Conservation (phyloP, 768 basidiomycete species). For the Sporobolomyces pararoseus region DNA sequence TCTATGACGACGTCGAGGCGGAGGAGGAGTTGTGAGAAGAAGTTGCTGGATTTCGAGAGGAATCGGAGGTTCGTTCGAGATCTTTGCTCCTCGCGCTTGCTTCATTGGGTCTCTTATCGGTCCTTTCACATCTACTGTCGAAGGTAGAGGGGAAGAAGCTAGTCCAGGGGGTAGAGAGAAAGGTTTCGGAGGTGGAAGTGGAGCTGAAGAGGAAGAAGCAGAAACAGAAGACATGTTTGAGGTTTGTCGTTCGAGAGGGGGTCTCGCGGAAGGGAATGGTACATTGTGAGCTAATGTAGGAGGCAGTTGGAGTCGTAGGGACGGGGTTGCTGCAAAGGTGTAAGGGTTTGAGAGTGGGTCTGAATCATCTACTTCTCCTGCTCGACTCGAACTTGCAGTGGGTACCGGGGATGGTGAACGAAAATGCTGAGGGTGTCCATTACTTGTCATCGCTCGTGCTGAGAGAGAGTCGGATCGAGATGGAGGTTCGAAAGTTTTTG, state of each 20-base stretch:
- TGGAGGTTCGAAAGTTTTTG: too few species aligned
- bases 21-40: conserved; percentile 29
- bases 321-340: conserved; percentile 7
- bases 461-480: too few species aligned
- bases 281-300: too few species aligned
- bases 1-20: conserved; percentile 1
- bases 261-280: not conserved
- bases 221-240: not conserved
- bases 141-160: conserved; percentile 8
- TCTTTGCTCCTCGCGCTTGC: conserved; percentile 7
- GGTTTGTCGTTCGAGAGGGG: not conserved
- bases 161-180: conserved; percentile 12
- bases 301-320: not conserved
- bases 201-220: not conserved
- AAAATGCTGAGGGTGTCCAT: not conserved
- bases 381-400: not conserved
- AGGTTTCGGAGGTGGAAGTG: not conserved
- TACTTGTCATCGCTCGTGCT: too few species aligned
- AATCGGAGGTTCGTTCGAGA: conserved; percentile 22
- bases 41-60: conserved; percentile 27
- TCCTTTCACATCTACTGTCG: not conserved
- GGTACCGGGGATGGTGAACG: not conserved
- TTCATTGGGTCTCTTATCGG: not conserved
- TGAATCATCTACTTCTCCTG: not conserved
- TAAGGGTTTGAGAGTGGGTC: conserved; percentile 6